Evolutionary conservation across 2,329 filamentous ascomycete genomes (phyloP).

Genomic region (Lecanoromycetidae sp.): DNA sequence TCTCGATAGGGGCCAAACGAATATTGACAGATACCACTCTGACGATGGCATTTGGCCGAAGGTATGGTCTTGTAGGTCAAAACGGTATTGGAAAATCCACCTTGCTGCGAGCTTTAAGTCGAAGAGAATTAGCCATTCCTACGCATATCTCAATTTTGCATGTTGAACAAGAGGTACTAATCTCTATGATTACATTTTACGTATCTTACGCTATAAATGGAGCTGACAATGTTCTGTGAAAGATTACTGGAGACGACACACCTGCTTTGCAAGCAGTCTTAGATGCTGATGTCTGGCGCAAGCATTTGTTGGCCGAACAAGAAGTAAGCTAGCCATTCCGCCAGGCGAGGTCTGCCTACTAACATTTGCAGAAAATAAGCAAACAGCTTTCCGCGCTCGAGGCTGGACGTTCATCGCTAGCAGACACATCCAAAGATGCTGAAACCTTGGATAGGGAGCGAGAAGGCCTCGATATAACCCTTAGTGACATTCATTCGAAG

Average conservation of each 20-base stretch:
- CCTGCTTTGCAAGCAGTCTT: slow-evolving; percentile 87
- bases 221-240: slow-evolving; percentile 7
- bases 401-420: slow-evolving; percentile 61
- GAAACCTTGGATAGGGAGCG: slow-evolving; percentile 72
- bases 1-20: slow-evolving; percentile 76
- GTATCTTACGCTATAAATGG: not conserved
- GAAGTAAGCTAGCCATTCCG: slow-evolving; percentile 43
- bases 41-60: slow-evolving; percentile 79
- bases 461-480: slow-evolving; percentile 78
- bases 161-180: slow-evolving; percentile 87
- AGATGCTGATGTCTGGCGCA: slow-evolving; percentile 96
- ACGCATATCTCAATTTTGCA: slow-evolving; percentile 98
- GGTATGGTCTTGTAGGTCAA: slow-evolving; percentile 95
- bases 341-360: not conserved
- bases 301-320: slow-evolving; percentile 84
- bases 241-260: slow-evolving; percentile 92
- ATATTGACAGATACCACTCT: slow-evolving; percentile 86
- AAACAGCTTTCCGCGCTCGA: slow-evolving; percentile 67
- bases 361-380: slow-evolving; percentile 52
- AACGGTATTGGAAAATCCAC: slow-evolving; percentile 99
- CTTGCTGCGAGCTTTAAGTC: slow-evolving; percentile 78
- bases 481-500: slow-evolving; percentile 84
- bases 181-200: not conserved
- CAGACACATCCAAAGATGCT: slow-evolving; percentile 85
- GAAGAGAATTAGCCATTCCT: slow-evolving; percentile 86